A percentile compares a stretch with the other conserved stretches of the same genome.
Conservation (phyloP, 805 yeast genomes). For the Cyberlindnera nakhonratchasimensis region DNA sequence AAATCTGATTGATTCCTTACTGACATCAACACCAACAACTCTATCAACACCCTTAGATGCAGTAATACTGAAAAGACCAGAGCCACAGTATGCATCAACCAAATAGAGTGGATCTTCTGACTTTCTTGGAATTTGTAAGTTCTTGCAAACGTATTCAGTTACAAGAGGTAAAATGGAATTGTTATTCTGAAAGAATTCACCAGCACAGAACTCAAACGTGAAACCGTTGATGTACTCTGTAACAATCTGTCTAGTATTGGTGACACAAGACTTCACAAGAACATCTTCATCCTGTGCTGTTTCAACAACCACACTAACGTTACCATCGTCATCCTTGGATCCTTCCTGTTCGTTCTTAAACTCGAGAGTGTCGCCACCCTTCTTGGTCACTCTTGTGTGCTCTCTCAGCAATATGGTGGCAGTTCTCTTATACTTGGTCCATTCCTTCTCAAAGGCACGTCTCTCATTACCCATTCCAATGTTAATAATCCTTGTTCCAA, state of each 20-base stretch:
- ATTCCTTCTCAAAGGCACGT: conserved; percentile 43
- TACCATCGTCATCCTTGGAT: conserved; percentile 38
- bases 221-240: conserved; percentile 72
- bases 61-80: conserved; percentile 88
- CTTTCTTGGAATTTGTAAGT: conserved; percentile 45
- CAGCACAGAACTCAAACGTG: conserved; percentile 85
- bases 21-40: conserved; percentile 91
- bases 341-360: conserved; percentile 39
- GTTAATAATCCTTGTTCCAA: conserved; percentile 80
- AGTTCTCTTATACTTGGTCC: conserved; percentile 58
- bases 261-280: conserved; percentile 67
- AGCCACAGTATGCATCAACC: conserved; percentile 95
- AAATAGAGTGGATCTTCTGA: conserved; percentile 56
- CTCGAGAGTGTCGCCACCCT: conserved; percentile 25
- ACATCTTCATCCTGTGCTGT: conserved; percentile 24
- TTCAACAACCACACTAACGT: conserved; percentile 36
- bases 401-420: conserved; percentile 87
- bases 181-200: conserved; percentile 95
- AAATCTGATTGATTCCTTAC: conserved; percentile 85
- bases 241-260: conserved; percentile 74
- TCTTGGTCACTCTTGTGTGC: conserved; percentile 44
- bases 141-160: conserved; percentile 73
- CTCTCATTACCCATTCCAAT: conserved; percentile 72
- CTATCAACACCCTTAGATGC: conserved; percentile 76
- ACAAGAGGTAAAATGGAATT: conserved; percentile 85